Evolutionary conservation across 805 yeast species (phyloP).

Genomic region (Lipomyces yamanashiensis): DNA sequence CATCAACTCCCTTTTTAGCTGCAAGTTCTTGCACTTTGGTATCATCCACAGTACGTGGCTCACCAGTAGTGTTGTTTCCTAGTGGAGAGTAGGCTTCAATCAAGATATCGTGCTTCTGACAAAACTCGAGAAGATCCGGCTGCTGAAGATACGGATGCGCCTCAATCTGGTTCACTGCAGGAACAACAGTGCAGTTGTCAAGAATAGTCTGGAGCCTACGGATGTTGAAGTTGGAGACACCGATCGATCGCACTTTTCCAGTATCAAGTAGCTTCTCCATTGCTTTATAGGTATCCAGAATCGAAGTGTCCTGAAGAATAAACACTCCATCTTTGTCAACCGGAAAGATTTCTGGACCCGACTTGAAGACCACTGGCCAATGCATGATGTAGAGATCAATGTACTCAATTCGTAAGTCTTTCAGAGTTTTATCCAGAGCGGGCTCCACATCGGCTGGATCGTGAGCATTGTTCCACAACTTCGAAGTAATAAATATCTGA

Average conservation of each 20-base stretch:
- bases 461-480: constrained; percentile 48
- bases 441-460: constrained; percentile 44
- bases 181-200: constrained; percentile 56
- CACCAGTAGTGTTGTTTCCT: constrained; percentile 52
- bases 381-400: constrained; percentile 79
- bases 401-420: constrained; percentile 69
- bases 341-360: constrained; percentile 47
- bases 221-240: constrained; percentile 74
- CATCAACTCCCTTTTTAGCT: constrained; percentile 55
- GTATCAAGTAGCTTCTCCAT: constrained; percentile 57
- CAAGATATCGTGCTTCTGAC: constrained; percentile 57
- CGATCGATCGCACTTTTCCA: constrained; percentile 65
- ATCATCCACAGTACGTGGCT: constrained; percentile 46
- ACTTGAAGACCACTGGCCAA: constrained; percentile 70
- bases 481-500: constrained; percentile 52
- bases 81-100: constrained; percentile 81
- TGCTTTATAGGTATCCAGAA: constrained; percentile 50
- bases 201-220: constrained; percentile 58
- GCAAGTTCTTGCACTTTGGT: constrained; percentile 62
- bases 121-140: constrained; percentile 58
- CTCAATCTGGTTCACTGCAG: constrained; percentile 78
- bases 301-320: constrained; percentile 42
- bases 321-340: constrained; percentile 47
- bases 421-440: constrained; percentile 64
- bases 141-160: constrained; percentile 76